Evolutionary conservation across 2,329 filamentous ascomycete species (phyloP).

Genomic region (Penicillium sp.): DNA sequence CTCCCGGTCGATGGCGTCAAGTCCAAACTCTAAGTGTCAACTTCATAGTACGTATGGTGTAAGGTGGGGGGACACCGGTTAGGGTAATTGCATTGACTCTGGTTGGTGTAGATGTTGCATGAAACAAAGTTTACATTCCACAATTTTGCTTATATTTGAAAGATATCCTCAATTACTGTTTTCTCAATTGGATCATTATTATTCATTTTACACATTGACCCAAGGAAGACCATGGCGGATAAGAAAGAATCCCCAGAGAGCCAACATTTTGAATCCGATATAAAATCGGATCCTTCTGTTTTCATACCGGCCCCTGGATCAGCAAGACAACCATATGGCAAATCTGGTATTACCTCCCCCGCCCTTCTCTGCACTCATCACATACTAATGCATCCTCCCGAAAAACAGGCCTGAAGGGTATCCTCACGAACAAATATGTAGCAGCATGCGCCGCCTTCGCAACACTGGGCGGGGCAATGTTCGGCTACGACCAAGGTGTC

Average conservation of each 20-base stretch:
- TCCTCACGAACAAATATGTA: conserved; percentile 51
- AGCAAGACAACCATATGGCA: conserved; percentile 2
- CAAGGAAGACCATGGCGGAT: not conserved
- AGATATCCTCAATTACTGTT: not conserved
- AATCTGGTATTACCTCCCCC: not conserved
- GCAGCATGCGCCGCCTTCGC: conserved; percentile 51
- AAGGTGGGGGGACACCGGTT: not conserved
- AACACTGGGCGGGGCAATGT: conserved; percentile 50
- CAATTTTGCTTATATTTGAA: not conserved
- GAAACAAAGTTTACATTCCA: not conserved
- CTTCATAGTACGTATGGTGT: too few relatives aligned
- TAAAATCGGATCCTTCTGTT: not conserved
- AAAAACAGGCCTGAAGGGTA: conserved; percentile 41
- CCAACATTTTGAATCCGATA: conserved; percentile 2
- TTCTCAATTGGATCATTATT: not conserved
- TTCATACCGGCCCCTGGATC: not conserved
- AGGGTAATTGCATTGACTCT: not conserved
- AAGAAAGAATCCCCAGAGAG: not conserved
- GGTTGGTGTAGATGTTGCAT: not conserved
- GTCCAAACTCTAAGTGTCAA: not conserved
- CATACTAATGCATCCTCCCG: not conserved
- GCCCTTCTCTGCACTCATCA: not conserved
- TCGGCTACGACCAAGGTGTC: conserved; percentile 50
- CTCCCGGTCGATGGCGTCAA: not conserved
- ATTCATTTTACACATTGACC: not conserved